Evolutionary conservation across 2,329 filamentous ascomycete species (phyloP).

Genomic region (Fusarium humuli): DNA sequence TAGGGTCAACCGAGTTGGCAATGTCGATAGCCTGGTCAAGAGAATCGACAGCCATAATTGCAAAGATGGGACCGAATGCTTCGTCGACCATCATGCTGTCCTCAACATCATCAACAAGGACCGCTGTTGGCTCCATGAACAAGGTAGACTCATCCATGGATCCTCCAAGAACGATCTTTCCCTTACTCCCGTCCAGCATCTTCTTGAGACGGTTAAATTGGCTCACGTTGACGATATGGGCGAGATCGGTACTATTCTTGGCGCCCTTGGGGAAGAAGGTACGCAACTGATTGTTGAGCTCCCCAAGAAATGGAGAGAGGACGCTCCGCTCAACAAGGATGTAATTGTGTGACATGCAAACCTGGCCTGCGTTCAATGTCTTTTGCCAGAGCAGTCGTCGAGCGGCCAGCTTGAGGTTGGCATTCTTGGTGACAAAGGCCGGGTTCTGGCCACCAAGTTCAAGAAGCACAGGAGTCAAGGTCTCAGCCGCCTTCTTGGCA

Average conservation of each 20-base stretch:
- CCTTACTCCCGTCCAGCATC: slow-evolving; percentile 86
- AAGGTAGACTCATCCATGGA: slow-evolving; percentile 81
- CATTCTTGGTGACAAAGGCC: slow-evolving; percentile 87
- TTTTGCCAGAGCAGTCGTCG: slow-evolving; percentile 91
- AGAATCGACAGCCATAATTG: slow-evolving; percentile 80
- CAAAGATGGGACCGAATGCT: slow-evolving; percentile 92
- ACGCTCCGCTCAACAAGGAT: slow-evolving; percentile 83
- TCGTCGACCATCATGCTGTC: slow-evolving; percentile 87
- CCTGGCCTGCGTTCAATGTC: slow-evolving; percentile 85
- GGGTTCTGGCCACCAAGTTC: slow-evolving; percentile 95
- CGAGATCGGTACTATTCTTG: slow-evolving; percentile 80
- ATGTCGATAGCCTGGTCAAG: slow-evolving; percentile 88
- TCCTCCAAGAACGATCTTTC: slow-evolving; percentile 89
- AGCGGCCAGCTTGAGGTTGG: slow-evolving; percentile 83
- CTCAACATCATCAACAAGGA: slow-evolving; percentile 76
- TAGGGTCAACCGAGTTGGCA: slow-evolving; percentile 83
- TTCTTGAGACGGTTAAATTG: slow-evolving; percentile 87
- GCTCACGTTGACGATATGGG: slow-evolving; percentile 81
- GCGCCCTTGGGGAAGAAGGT: slow-evolving; percentile 88
- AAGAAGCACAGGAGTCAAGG: slow-evolving; percentile 86
- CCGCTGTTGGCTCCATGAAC: slow-evolving; percentile 92
- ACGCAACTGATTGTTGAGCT: slow-evolving; percentile 76
- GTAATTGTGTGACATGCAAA: slow-evolving; percentile 95
- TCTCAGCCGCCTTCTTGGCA: slow-evolving; percentile 87
- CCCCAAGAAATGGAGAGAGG: slow-evolving; percentile 76